Base-by-base conservation (phyloP, 768 basidiomycete species). In the Suillus subalutaceus region DNA sequence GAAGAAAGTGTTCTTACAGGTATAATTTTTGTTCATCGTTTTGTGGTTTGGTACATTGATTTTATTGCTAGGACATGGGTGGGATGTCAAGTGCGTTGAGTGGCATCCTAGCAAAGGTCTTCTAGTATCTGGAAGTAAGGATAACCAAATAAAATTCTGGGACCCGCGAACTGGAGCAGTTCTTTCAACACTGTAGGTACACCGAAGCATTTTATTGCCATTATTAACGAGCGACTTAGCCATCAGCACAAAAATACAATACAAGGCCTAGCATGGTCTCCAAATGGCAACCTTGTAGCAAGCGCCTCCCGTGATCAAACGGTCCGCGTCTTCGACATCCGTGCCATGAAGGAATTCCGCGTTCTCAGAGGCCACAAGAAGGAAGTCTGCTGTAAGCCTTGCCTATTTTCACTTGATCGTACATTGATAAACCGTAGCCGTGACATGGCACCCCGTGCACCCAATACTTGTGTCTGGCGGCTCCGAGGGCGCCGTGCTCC, bases 131-230 rank as follows among this genome's bases (percentile, higher is more conserved):
- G 97, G 97, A 32, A 94, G 93, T 71, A 99, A 99, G 79, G 97
- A 99, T 79, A 97, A 98, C 77, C 87, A 94, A 71, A 94, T 99
- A 79, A 99, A 99, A 73, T 99, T 99, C 79, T 99, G 97, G 97
- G 97, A 99, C 76, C 97, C 97, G 26, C 85, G 97, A 44, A 94
- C 94, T 12, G 94, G 92, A 43, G 96, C 93, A 0, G 88, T 90
- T 12, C 84, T 99, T 8, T 94, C 94, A 6, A 97, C 96, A 0
- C 79, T 98, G 96, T 96, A 75, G 67, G 90, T 79, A 23, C 23
- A 57, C 53, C 37, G 61, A 6, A 15, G 12, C 37, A 15, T 9
- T 10, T 13, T 8, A 53, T 3, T 62, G 10, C 32, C 59, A 38
- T 65, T 4, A 53, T 9, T 20, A 32, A 12, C 58, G 32, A 18